Base-by-base conservation (phyloP, 2,329 filamentous ascomycete genomes). In the Microdochium nivale region DNA sequence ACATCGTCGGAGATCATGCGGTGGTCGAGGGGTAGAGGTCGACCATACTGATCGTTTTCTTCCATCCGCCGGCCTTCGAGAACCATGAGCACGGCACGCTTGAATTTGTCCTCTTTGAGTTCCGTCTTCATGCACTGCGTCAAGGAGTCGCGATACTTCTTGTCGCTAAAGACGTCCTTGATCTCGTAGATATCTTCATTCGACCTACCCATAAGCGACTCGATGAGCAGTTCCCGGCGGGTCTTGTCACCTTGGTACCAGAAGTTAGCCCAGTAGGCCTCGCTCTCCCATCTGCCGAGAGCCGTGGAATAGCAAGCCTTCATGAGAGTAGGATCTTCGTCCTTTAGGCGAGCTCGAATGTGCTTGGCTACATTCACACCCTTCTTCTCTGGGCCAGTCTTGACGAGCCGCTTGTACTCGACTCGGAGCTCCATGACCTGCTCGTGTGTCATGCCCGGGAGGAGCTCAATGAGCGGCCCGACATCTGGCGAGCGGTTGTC, bases 221-320 rank as follows among this genome's bases (percentile, higher is more conserved):
- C 94, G 60, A 97, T 96, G 50, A 99, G 79, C 33, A 99, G 77
- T 68, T 97, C 92, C 5, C 91, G 83, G 2, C 90, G 80, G 8
- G 85, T 88, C 61, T 86, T 88, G 67, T 92, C 87, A 35, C 86
- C 85, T 65, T 96, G 92, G 70, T 96, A 97, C 85, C 90, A 97
- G 69, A 90, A 96, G 67, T 96, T 97, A 54, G 92, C 90, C 91
- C 94, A 99, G 75, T 96, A 96, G 0, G 90, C 89, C 67, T 99
- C 94, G 59, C 84, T 86, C 71, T 96, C 94, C 85, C 90, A 97
- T 50, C 80, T 80, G 10, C 94, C 94, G 0, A 97, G 79, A 0
- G 92, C 90, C 2, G 89, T 91, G 3, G 91, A 84, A 67, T 97
- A 96, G 62, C 87, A 90, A 7, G 88, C 87, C 70, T 97, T 97